These are phyloP conservation scores for Dryadomyces quercus-mongolicae DNA, from an alignment of 2,329 filamentous ascomycete genomes.

Conservation along the genomic window DNA sequence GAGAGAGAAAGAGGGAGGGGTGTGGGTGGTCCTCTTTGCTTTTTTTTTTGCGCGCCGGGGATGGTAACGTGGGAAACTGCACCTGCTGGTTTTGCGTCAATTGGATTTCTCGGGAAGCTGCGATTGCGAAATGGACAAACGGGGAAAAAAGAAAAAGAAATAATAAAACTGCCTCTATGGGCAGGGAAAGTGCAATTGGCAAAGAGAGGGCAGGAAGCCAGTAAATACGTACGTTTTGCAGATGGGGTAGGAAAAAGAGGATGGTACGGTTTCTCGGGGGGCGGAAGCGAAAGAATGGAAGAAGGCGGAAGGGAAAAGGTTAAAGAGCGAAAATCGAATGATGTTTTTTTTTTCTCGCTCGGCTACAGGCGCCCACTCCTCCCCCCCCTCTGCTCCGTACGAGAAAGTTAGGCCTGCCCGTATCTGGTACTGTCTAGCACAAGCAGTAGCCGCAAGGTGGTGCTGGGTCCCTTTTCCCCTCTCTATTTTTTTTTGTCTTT, in stretches of 20 bases:
- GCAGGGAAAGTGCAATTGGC: neutral
- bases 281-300: constrained; percentile 1
- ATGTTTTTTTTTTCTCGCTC: constrained; percentile 14
- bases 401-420: neutral
- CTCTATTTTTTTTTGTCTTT: neutral
- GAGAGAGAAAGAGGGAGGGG: neutral
- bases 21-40: neutral
- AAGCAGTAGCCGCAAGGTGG: neutral
- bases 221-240: neutral
- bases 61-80: neutral
- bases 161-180: too few relatives aligned
- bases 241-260: neutral
- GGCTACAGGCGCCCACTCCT: constrained; percentile 3
- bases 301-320: constrained; percentile 10
- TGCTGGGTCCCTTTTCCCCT: constrained; percentile 1
- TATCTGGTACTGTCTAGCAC: neutral
- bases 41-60: neutral
- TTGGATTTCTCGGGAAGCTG: neutral
- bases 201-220: neutral
- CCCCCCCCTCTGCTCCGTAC: neutral
- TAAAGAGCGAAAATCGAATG: constrained; percentile 14
- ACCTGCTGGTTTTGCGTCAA: neutral
- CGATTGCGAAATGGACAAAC: neutral
- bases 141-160: neutral
- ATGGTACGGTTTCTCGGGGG: neutral